phyloP scores from a whole-genome alignment of 176 grass and related monocot species.

The Aegilops bicornis region DNA sequence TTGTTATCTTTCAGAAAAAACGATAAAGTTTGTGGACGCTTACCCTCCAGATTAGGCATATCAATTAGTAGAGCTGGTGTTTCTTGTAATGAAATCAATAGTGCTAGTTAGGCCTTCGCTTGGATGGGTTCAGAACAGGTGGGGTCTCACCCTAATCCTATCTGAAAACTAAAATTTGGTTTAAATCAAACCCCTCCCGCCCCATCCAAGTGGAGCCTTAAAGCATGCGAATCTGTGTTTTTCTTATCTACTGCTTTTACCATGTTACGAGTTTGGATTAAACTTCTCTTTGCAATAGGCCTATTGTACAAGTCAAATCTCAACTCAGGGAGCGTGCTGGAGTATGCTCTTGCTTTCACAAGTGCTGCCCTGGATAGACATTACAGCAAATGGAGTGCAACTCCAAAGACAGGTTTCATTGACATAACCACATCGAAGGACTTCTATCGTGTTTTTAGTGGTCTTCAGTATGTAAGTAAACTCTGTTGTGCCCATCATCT shows the following conservation, averaged over 20 bases:
- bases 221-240: not conserved
- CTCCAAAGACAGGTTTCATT: constrained; percentile 96
- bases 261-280: constrained; percentile 12
- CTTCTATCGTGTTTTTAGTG: constrained; percentile 95
- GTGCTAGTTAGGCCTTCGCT: constrained; percentile 23
- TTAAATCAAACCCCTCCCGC: not conserved
- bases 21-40: not conserved
- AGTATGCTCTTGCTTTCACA: constrained; percentile 97
- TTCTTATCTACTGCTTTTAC: not conserved
- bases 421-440: constrained; percentile 98
- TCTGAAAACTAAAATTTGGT: constrained; percentile 24
- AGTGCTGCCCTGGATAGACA: constrained; percentile 96
- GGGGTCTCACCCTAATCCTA: constrained; percentile 6
- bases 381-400: constrained; percentile 98
- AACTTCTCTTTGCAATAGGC: constrained; percentile 40
- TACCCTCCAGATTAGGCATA: not conserved
- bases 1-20: not conserved
- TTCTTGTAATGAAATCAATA: constrained; percentile 2
- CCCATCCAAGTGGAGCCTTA: not conserved
- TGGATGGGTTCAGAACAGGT: not conserved
- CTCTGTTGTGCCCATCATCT: not conserved
- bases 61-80: constrained; percentile 3
- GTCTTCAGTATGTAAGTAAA: constrained; percentile 96
- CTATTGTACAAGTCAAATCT: constrained; percentile 86
- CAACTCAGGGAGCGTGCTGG: constrained; percentile 82